Evolutionary conservation across 352 stramenopile species (phyloP), one percentile per base, ranked within the genome.

Genomic region (Thalassiosira hispida): DNA sequence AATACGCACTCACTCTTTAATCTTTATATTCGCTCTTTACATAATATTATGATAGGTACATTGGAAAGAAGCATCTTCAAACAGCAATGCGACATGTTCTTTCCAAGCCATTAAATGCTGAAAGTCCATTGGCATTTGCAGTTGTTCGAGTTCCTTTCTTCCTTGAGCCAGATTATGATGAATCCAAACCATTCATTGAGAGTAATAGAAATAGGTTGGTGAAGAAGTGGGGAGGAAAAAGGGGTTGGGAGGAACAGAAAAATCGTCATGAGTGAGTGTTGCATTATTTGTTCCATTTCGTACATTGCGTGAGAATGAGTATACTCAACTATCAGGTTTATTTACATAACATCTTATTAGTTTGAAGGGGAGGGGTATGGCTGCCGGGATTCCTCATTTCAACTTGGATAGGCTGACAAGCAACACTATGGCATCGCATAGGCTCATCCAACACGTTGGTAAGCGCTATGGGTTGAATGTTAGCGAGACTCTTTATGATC

Each of bases 61-160:
- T 94, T 55, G 89, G 86, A 20, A 94, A 94, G 81, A 87, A 88
- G 31, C 73, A 91, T 65, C 79, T 93, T 33, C 73, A 90, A 53
- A 77, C 51, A 31, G 88, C 88, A 2, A 93, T 93, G 31, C 38
- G 75, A 29, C 40, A 86, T 35, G 70, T 91, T 40, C 63, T 91
- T 33, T 74, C 71, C 29, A 73, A 86, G 49, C 85, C 80, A 52
- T 60, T 84, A 56, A 38, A 74, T 29, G 8, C 31, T 0, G 33
- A 22, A n/a, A 40, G 25, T 20, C 52, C 74, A 20, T 33, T 94
- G 31, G 72, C 74, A 29, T 92, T 92, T 81, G 83, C 84, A 1
- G 81, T 94, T 0, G 18, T 94, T 25, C 67, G 89, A 20, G 87
- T 94, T 9, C 89, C 89, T 7, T 94, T 92, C 74, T 92, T 94